Conservation (phyloP, 257 asterid species). For the Prunella vulgaris region DNA sequence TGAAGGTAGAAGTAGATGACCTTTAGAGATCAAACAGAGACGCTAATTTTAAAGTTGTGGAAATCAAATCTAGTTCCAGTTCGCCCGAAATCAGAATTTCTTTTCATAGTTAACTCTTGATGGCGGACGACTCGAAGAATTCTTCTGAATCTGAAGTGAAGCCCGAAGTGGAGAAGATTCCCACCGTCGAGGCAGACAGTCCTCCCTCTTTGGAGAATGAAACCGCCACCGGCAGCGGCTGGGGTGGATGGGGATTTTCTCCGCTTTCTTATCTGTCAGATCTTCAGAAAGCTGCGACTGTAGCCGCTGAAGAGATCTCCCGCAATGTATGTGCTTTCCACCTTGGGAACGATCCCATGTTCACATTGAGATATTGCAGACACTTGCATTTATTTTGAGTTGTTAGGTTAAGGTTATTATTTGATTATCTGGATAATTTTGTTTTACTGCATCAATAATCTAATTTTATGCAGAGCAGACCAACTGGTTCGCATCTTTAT, state of each 20-base stretch:
- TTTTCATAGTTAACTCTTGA: slow-evolving; percentile 15
- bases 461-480: neutral
- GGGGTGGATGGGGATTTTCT: slow-evolving; percentile 89
- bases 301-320: slow-evolving; percentile 89
- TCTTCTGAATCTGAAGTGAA: slow-evolving; percentile 40
- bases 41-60: neutral
- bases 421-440: neutral
- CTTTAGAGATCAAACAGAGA: slow-evolving; percentile 16
- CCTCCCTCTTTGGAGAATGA: slow-evolving; percentile 26
- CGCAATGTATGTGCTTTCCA: slow-evolving; percentile 52
- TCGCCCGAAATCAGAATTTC: neutral
- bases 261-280: slow-evolving; percentile 71
- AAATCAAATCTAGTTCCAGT: neutral
- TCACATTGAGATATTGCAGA: neutral
- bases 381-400: neutral
- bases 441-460: neutral
- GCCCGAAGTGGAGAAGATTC: slow-evolving; percentile 25
- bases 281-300: slow-evolving; percentile 76
- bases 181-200: slow-evolving; percentile 19
- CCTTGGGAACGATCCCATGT: neutral
- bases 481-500: neutral
- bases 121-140: slow-evolving; percentile 52
- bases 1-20: slow-evolving; percentile 18
- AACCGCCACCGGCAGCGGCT: slow-evolving; percentile 39
- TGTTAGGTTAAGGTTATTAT: neutral